Evolutionary conservation across 805 yeast species (phyloP).

Genomic region (Candida rishiriensis): DNA sequence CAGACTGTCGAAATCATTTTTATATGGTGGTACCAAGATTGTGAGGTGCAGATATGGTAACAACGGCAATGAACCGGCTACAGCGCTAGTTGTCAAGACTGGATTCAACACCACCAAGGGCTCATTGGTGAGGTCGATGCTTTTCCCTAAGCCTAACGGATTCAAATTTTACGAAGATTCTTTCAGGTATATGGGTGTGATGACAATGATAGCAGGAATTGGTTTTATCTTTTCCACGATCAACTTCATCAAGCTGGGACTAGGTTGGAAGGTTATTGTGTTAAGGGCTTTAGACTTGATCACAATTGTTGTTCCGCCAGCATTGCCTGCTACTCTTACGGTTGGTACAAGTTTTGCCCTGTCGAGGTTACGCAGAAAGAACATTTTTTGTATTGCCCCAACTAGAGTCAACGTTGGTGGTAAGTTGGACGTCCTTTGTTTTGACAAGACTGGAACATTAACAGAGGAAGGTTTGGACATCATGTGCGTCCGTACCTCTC

Average conservation of each 20-base stretch:
- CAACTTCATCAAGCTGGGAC: constrained; percentile 73
- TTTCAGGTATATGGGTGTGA: constrained; percentile 91
- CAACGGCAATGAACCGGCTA: constrained; percentile 59
- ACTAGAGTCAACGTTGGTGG: constrained; percentile 96
- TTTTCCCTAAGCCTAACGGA: constrained; percentile 91
- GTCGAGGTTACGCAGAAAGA: constrained; percentile 59
- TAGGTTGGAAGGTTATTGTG: constrained; percentile 65
- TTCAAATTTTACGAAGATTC: constrained; percentile 94
- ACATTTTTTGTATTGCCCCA: constrained; percentile 89
- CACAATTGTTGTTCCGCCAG: constrained; percentile 98
- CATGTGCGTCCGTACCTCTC: constrained; percentile 44
- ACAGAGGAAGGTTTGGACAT: constrained; percentile 97
- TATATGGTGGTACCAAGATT: constrained; percentile 87
- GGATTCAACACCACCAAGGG: constrained; percentile 98
- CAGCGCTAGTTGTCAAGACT: constrained; percentile 82
- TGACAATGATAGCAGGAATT: constrained; percentile 76
- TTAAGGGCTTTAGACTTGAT: constrained; percentile 89
- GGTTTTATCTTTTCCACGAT: constrained; percentile 84
- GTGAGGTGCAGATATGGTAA: constrained; percentile 73
- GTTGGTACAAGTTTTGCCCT: constrained; percentile 95
- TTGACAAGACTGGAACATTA: constrained; percentile 95
- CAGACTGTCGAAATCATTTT: constrained; percentile 64
- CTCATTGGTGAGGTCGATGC: constrained; percentile 87
- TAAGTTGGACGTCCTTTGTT: constrained; percentile 81
- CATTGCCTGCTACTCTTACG: constrained; percentile 94